Conservation (phyloP, 2,329 filamentous ascomycete species). For the Camillea tinctor region DNA sequence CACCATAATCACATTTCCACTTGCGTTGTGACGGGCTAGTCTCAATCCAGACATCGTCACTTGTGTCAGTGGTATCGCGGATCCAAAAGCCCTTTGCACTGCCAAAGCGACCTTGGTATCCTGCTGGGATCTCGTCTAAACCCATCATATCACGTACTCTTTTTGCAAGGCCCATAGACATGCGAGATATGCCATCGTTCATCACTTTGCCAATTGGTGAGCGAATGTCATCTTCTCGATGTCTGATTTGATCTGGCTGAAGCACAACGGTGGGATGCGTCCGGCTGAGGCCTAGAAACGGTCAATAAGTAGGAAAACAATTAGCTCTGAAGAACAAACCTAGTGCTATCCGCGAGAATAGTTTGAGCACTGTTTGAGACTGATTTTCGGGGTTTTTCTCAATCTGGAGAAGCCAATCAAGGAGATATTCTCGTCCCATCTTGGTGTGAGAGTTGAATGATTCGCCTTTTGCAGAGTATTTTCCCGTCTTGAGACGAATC, state of each 20-base stretch:
- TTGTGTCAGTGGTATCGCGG: conserved; percentile 49
- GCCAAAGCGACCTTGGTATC: conserved; percentile 68
- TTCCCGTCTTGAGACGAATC: conserved; percentile 23
- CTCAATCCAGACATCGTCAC: conserved; percentile 61
- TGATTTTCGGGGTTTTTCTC: conserved; percentile 44
- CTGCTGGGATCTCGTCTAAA: conserved; percentile 56
- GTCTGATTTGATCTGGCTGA: conserved; percentile 44
- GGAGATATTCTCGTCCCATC: conserved; percentile 40
- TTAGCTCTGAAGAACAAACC: conserved; percentile 36
- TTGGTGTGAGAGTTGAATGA: conserved; percentile 22
- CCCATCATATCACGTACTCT: conserved; percentile 51
- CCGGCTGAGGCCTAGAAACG: conserved; percentile 49
- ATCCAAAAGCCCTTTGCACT: conserved; percentile 77
- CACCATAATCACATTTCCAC: conserved; percentile 53
- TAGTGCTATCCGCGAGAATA: conserved; percentile 57
- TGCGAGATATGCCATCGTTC: conserved; percentile 66
- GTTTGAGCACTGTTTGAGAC: conserved; percentile 49
- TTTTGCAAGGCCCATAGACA: conserved; percentile 60
- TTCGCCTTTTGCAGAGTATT: conserved; percentile 25
- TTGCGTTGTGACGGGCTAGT: conserved; percentile 68
- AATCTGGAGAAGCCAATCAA: conserved; percentile 53
- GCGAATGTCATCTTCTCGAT: conserved; percentile 36
- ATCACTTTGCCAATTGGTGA: conserved; percentile 48
- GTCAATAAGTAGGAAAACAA: conserved; percentile 9
- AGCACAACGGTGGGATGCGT: conserved; percentile 48